Percentiles rank a stretch among this genome's conserved stretches.
These are phyloP conservation scores for Gelatoporia subvermispora DNA, from an alignment of 768 basidiomycete genomes.

Conservation along the genomic window DNA sequence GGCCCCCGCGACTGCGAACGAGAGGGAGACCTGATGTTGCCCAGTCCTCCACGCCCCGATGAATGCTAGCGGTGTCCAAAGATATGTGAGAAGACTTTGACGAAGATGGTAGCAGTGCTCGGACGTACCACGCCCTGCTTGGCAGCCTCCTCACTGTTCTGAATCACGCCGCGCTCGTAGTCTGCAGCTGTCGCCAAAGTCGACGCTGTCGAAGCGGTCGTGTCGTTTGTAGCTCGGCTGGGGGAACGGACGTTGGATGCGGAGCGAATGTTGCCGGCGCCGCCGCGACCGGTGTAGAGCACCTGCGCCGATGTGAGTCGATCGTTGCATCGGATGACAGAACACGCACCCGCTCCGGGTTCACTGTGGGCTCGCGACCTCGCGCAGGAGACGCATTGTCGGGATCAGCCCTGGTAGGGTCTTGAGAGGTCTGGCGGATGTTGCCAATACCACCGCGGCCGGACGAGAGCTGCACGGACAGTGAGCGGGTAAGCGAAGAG, in stretches of 20 bases:
- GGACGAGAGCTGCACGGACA: constrained; percentile 16
- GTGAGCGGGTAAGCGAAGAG: background rate
- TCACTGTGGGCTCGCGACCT: constrained; percentile 51
- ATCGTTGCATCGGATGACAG: background rate
- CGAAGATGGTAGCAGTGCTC: background rate
- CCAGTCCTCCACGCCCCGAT: constrained; percentile 79
- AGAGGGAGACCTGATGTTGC: constrained; percentile 66
- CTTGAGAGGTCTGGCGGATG: constrained; percentile 49
- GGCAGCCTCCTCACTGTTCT: constrained; percentile 24
- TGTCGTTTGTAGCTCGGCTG: constrained; percentile 7
- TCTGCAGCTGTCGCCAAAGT: constrained; percentile 22
- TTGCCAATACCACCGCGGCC: constrained; percentile 71
- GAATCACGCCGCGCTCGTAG: constrained; percentile 37
- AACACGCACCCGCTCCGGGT: constrained; percentile 32
- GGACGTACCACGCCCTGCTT: constrained; percentile 15
- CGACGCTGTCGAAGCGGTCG: constrained; percentile 18
- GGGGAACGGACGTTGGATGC: constrained; percentile 51
- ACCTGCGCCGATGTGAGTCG: constrained; percentile 25
- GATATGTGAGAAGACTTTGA: background rate
- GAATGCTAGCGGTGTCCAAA: constrained; percentile 56
- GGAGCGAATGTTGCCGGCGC: constrained; percentile 81
- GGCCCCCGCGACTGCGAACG: background rate
- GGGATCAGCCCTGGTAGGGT: constrained; percentile 27
- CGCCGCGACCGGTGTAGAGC: constrained; percentile 70
- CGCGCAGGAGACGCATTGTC: constrained; percentile 50